Evolutionary conservation across 2,329 filamentous ascomycete genomes (phyloP), one percentile per base, ranked within the genome.

Genomic region (Dryadomyces sulphureus): DNA sequence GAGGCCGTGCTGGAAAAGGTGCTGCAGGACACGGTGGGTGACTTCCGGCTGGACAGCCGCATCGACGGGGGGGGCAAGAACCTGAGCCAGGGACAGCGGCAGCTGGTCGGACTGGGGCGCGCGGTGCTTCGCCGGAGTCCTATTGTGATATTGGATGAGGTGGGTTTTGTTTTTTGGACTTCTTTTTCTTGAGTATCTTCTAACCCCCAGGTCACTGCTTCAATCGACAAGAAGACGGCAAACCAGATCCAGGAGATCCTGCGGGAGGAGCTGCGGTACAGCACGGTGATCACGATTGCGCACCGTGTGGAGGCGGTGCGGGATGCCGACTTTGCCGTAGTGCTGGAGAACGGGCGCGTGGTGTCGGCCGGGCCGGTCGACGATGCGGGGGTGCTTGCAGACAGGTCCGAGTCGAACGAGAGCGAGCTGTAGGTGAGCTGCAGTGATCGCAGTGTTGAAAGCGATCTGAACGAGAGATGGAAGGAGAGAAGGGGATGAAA

Each of bases 261-360:
- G 35, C 59, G 75, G 4, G 66, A 70, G 21, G 75, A 79, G 55
- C 62, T 81, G 39, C 55, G 57, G 4, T 50, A 65, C 14, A 77
- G 72, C 52, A 81, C 77, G 0, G 75, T 81, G 2, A 76, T 81
- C 38, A 79, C 77, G 0, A 79, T 81, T 56, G 77, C 77, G n/a
- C 77, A 81, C 57, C 67, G 77, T 2, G 61, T 79, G 1, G 73
- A 79, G 57, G 78, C 77, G 0, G 78, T 82, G 9, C 65, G 67
- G 51, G 72, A 75, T 49, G 74, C 74, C 1, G 66, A 70, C 43
- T 79, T 69, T 55, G 73, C 69, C 46, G 57, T 79, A 41, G 60
- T 73, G 25, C 54, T 79, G 41, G 72, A 77, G 30, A 60, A 61
- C 14, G 75, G 75, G 2, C 57, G 59, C 16, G 66, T 79, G 0